A percentile compares a stretch with the other conserved stretches of the same genome.
Conservation (phyloP, 2,329 filamentous ascomycete genomes). For the Lasiodiplodia sp. region DNA sequence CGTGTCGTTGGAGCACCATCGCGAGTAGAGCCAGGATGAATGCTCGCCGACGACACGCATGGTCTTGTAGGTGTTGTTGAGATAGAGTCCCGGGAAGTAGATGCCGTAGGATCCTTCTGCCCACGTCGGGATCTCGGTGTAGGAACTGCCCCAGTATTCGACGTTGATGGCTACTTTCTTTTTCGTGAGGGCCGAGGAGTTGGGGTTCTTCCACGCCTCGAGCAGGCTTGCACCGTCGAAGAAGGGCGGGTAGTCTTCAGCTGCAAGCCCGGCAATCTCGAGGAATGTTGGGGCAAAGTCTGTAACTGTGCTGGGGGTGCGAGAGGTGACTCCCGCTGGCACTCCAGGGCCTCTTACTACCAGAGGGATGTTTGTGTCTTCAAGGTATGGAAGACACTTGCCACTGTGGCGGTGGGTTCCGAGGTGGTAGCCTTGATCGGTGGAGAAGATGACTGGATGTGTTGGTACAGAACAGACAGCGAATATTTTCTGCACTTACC, state of each 20-base stretch:
- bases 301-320: constrained; percentile 36
- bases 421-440: constrained; percentile 43
- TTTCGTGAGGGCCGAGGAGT: constrained; percentile 13
- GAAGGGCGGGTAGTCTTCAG: constrained; percentile 35
- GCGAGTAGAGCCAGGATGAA: constrained; percentile 37
- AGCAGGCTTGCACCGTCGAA: constrained; percentile 44
- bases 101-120: neutral
- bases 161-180: constrained; percentile 30
- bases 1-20: constrained; percentile 41
- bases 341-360: constrained; percentile 41
- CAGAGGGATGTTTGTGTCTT: constrained; percentile 44
- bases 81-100: constrained; percentile 33
- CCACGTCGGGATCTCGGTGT: neutral
- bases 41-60: constrained; percentile 38
- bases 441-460: constrained; percentile 35
- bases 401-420: constrained; percentile 39
- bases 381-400: constrained; percentile 40
- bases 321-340: constrained; percentile 33
- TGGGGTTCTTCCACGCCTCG: constrained; percentile 39
- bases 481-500: neutral
- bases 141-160: constrained; percentile 30
- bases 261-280: constrained; percentile 37
- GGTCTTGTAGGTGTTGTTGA: constrained; percentile 26
- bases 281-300: constrained; percentile 44
- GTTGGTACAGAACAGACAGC: too few species aligned